Evolutionary conservation across 2,329 filamentous ascomycete species (phyloP), one percentile per base, ranked within the genome.

Genomic region (Waltergamsia citrina): DNA sequence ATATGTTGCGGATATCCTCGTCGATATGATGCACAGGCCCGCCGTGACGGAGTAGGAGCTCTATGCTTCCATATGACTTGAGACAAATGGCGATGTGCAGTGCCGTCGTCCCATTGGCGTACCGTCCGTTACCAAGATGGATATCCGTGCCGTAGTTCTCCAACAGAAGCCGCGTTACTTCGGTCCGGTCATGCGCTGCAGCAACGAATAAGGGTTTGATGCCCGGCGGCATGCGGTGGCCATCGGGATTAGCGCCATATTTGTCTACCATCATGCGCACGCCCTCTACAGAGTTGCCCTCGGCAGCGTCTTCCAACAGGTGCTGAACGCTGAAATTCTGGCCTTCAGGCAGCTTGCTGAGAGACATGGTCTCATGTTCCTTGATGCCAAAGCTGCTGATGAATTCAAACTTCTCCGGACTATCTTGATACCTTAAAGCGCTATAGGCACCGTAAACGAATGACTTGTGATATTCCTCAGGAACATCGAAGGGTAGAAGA

Each of bases 381-480:
- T 15, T 20, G 17, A 34, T 23, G 21, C 29, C 33, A 16, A 41
- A 30, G 30, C 36, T 19, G 29, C 39, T 21, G 31, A 43, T 35
- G 25, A 38, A 37, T 29, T 39, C 35, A 37, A 41, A 41, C 26
- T 35, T 38, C 11, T 39, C 23, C n/a, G n/a, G n/a, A n/a, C n/a
- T n/a, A n/a, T n/a, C n/a, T n/a, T n/a, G n/a, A n/a, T n/a, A n/a
- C n/a, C n/a, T n/a, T n/a, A n/a, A n/a, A n/a, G n/a, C n/a, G n/a
- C n/a, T n/a, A 27, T 37, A 37, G n/a, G 35, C 35, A 7, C 35
- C 35, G 6, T 24, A 37, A 5, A 29, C 21, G 20, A 29, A 37
- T 2, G 23, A n/a, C 19, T 34, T 37, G 30, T 29, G 30, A 14
- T 27, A 19, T 7, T 29, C 17, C 10, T 34, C 35, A 5, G 30